Base-by-base conservation (phyloP, 768 basidiomycete genomes). In the Panus rudis region DNA sequence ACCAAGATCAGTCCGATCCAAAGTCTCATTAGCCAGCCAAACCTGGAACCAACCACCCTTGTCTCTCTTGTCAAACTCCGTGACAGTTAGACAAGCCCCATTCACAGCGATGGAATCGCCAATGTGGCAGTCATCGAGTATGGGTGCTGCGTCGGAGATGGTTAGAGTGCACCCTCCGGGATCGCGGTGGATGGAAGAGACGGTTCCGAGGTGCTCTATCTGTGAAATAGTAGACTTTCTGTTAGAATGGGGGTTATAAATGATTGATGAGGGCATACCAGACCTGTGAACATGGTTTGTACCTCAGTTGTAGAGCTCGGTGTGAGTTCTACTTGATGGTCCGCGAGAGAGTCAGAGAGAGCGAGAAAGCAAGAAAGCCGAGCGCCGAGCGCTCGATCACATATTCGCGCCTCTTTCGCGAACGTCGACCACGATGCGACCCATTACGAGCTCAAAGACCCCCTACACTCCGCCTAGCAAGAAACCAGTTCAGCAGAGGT, bases 1-100 rank as follows among this genome's bases (percentile, higher is more conserved):
- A 88, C 94, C 96, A 24, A 98, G 68, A 66, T 97, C 88, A 2
- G 93, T 97, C 62, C 91, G 71, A 41, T 78, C 73, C 46, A 99
- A 66, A 12, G 96, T 98, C 70, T 99, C 96, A 53, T 94, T 93
- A 34, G 94, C 93, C 37, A 99, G 68, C 75, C 92, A 94, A 37
- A 97, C 90, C 56, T 78, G 87, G 71, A 99, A 98, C 75, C 78
- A 85, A 4, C 89, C 89, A 1, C 78, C 81, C 2, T 73, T 53
- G 31, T 71, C 66, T 24, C 63, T 65, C 48, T 70, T 63, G 56
- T 85, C 73, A 55, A 94, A 97, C 54, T 78, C 79, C 2, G 84
- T 92, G 33, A 94, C 94, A 0, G 96, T 98, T 58, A 99, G 60
- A 60, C 96, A 98, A 25, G 75, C 75, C 8, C 78, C 75, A 42